Percentiles rank a stretch among this genome's conserved stretches.
phyloP scores from a whole-genome alignment of 2,329 filamentous ascomycete genomes.

The Pestalotiopsis fici region DNA sequence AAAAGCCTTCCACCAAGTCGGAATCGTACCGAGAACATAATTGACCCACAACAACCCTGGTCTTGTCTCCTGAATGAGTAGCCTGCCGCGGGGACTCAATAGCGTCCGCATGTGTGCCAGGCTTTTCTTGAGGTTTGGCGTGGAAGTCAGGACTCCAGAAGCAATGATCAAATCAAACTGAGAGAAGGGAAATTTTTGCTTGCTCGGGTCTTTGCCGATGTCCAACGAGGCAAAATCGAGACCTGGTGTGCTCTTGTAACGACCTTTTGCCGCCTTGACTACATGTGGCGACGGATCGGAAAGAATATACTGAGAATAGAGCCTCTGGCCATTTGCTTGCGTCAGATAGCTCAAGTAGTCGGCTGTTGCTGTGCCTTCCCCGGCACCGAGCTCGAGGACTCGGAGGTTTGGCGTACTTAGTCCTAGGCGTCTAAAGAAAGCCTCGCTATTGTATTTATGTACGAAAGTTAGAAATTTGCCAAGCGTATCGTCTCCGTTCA shows the following conservation, averaged over 20 bases:
- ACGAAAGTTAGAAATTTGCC: background rate
- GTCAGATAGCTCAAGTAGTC: background rate
- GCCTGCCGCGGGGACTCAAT: background rate
- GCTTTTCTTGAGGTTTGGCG: background rate
- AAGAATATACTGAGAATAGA: background rate
- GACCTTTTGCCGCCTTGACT: background rate
- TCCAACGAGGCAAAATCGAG: background rate
- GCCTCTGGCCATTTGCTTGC: background rate
- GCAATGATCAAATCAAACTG: background rate
- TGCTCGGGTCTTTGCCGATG: background rate
- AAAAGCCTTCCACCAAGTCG: background rate
- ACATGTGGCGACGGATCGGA: background rate
- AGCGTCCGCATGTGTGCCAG: background rate
- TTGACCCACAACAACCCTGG: background rate
- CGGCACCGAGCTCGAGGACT: slow-evolving; percentile 2
- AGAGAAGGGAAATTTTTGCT: background rate
- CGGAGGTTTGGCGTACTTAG: background rate
- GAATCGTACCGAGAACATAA: background rate
- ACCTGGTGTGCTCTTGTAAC: too few species aligned
- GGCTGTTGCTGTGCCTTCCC: background rate
- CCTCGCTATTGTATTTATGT: background rate
- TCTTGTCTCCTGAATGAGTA: background rate
- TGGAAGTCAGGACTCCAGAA: background rate
- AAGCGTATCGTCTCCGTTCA: background rate
- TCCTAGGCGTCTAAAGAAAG: background rate